phyloP scores from a whole-genome alignment of 352 stramenopile species.

The Globisporangium abappressorium region DNA sequence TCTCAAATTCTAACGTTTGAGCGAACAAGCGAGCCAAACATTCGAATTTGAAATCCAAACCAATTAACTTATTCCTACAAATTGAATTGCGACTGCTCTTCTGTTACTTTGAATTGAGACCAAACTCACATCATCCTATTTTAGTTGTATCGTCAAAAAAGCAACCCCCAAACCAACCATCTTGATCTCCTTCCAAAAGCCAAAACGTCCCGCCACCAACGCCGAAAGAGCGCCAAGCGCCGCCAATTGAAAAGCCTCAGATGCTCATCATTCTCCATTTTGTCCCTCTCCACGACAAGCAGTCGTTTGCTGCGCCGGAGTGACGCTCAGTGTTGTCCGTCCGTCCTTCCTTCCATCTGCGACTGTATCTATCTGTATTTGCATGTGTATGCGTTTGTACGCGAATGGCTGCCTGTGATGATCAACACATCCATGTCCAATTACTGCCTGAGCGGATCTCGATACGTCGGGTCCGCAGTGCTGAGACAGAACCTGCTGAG shows the following conservation, averaged over 20 bases:
- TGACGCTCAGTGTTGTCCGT: no score
- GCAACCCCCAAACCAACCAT: no score
- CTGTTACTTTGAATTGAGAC: not conserved
- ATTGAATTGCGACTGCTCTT: not conserved
- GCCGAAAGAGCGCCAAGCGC: no score
- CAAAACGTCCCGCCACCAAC: no score
- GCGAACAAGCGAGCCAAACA: not conserved
- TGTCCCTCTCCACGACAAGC: no score
- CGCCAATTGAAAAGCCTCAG: no score
- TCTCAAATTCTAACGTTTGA: no score
- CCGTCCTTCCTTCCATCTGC: no score
- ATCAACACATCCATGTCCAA: slow-evolving; percentile 37
- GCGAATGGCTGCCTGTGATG: slow-evolving; percentile 13
- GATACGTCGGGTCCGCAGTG: slow-evolving; percentile 26
- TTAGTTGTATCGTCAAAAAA: no score
- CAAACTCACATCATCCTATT: not conserved
- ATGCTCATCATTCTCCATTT: no score
- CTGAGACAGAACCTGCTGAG: slow-evolving; percentile 48
- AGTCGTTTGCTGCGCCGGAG: no score
- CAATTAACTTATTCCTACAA: not conserved
- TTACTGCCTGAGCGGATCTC: slow-evolving; percentile 46
- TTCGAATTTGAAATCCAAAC: not conserved
- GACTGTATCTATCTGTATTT: not conserved
- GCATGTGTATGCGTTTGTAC: not conserved
- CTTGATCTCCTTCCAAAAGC: no score